phyloP scores from a whole-genome alignment of 805 yeast species.

The Wickerhamomyces rabaulensis region DNA sequence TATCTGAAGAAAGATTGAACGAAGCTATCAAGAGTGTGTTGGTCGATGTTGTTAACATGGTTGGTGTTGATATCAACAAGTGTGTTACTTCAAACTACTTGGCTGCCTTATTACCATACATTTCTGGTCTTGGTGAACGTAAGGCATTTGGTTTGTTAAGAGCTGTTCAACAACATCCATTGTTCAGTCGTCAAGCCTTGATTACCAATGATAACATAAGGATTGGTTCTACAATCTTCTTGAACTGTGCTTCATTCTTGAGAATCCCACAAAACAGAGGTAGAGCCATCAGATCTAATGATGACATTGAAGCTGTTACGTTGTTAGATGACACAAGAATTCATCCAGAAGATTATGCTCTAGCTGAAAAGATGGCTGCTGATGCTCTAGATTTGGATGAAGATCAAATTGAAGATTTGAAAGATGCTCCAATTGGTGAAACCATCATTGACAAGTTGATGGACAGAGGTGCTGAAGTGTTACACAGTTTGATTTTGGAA shows the following conservation, averaged over 20 bases:
- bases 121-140: conserved; percentile 94
- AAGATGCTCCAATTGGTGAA: conserved; percentile 68
- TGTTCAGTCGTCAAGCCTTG: conserved; percentile 77
- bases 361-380: conserved; percentile 96
- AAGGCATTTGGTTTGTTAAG: conserved; percentile 84
- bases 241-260: conserved; percentile 89
- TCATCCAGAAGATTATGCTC: conserved; percentile 95
- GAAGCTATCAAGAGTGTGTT: conserved; percentile 74
- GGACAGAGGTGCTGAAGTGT: conserved; percentile 60
- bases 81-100: conserved; percentile 73
- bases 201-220: conserved; percentile 63
- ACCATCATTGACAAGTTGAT: conserved; percentile 60
- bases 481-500: conserved; percentile 83
- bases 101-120: conserved; percentile 67
- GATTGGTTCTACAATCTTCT: conserved; percentile 73
- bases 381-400: conserved; percentile 96
- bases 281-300: conserved; percentile 24
- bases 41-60: conserved; percentile 86
- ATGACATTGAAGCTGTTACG: conserved; percentile 58
- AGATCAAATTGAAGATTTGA: conserved; percentile 77
- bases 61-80: conserved; percentile 90
- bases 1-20: conserved; percentile 56
- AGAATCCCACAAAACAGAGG: conserved; percentile 59
- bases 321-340: conserved; percentile 90
- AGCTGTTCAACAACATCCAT: conserved; percentile 60